Conservation (phyloP, 2,329 filamentous ascomycete species). For the Cercospora canescens region DNA sequence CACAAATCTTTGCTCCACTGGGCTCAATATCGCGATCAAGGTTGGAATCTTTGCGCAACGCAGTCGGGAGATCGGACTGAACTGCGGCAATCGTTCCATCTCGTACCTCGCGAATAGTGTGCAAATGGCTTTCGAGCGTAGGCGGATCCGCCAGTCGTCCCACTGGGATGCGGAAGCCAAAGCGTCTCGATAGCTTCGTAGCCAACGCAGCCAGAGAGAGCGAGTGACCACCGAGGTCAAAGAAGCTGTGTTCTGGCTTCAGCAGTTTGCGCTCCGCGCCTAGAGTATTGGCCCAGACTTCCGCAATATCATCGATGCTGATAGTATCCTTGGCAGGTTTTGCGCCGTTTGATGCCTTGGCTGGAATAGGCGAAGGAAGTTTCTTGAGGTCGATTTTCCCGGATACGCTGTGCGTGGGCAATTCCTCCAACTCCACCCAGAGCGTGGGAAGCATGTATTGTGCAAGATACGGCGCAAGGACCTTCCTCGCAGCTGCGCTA, state of each 20-base stretch:
- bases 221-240: conserved; percentile 78
- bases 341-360: conserved; percentile 37
- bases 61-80: conserved; percentile 71
- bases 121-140: conserved; percentile 70
- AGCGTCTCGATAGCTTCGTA: conserved; percentile 66
- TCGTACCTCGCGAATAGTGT: conserved; percentile 68
- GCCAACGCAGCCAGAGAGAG: conserved; percentile 75
- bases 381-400: conserved; percentile 75
- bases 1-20: conserved; percentile 52
- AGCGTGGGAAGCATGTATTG: conserved; percentile 82
- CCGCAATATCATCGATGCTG: conserved; percentile 65
- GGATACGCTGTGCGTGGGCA: conserved; percentile 76
- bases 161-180: conserved; percentile 72
- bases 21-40: conserved; percentile 69
- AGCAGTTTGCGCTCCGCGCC: conserved; percentile 64
- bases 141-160: conserved; percentile 69
- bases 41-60: conserved; percentile 65
- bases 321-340: conserved; percentile 55
- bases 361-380: conserved; percentile 64
- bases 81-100: conserved; percentile 74
- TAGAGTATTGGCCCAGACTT: conserved; percentile 71
- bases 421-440: conserved; percentile 70
- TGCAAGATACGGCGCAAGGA: conserved; percentile 66
- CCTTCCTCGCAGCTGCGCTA: conserved; percentile 67
- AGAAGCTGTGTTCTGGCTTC: conserved; percentile 73